These are phyloP conservation scores for Tulasnella sp. DNA, from an alignment of 768 basidiomycete genomes.

Conservation along the genomic window DNA sequence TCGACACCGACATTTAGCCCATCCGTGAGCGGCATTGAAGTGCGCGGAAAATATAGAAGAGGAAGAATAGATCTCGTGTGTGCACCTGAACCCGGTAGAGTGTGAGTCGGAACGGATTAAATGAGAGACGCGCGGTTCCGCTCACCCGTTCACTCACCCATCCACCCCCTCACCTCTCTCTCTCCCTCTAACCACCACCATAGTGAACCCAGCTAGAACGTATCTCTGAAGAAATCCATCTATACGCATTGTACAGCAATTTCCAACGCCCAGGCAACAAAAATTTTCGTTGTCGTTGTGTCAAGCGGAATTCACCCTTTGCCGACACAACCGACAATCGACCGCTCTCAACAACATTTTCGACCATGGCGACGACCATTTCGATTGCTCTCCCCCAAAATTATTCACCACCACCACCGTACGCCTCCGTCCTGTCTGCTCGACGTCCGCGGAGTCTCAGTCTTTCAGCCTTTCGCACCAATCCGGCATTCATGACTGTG, in stretches of 20 bases:
- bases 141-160: neutral
- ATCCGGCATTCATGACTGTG: neutral
- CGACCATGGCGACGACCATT: constrained; percentile 1
- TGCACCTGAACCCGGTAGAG: neutral
- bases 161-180: neutral
- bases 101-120: constrained; percentile 11
- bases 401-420: neutral
- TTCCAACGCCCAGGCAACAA: neutral
- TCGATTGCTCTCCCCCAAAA: neutral
- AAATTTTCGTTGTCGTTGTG: constrained; percentile 7
- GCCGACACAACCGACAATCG: constrained; percentile 2
- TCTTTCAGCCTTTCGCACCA: neutral
- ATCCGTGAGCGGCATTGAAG: neutral
- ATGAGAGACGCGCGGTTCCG: neutral
- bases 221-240: neutral
- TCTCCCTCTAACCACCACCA: neutral
- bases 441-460: neutral
- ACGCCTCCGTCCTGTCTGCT: neutral
- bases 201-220: neutral
- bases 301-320: constrained; percentile 1
- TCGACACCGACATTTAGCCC: constrained; percentile 8
- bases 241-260: neutral
- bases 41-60: neutral
- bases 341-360: neutral
- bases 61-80: constrained; percentile 4